Evolutionary conservation across 2,329 filamentous ascomycete genomes (phyloP).

Genomic region (Intubia oerlemansii): DNA sequence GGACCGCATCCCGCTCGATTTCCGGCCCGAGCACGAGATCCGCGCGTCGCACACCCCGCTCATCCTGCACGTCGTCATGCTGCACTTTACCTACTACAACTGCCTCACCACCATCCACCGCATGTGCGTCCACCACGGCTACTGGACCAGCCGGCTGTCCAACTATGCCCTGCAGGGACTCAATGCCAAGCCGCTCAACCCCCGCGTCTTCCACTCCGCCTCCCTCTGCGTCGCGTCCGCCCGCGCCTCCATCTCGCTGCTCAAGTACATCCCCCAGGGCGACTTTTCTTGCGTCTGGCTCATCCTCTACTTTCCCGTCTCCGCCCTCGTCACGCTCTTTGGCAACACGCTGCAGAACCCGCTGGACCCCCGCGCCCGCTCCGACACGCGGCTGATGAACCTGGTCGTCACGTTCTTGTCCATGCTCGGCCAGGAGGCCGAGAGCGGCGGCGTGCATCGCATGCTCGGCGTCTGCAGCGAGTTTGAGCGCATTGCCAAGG

Average conservation of each 20-base stretch:
- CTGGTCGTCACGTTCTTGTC: conserved; percentile 82
- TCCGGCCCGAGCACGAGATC: conserved; percentile 93
- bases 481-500: conserved; percentile 81
- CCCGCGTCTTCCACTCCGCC: conserved; percentile 82
- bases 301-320: conserved; percentile 90
- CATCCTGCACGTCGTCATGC: conserved; percentile 81
- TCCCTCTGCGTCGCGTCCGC: conserved; percentile 84
- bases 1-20: conserved; percentile 83
- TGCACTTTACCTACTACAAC: conserved; percentile 97
- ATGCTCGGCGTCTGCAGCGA: conserved; percentile 93
- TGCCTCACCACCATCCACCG: conserved; percentile 93
- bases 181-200: conserved; percentile 78
- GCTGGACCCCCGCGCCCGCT: conserved; percentile 66
- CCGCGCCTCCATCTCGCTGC: conserved; percentile 73
- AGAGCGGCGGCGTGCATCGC: conserved; percentile 74
- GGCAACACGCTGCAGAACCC: conserved; percentile 94
- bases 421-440: conserved; percentile 72
- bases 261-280: conserved; percentile 91
- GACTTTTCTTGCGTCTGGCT: conserved; percentile 94
- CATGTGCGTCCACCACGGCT: conserved; percentile 95
- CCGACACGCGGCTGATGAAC: conserved; percentile 80
- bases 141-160: conserved; percentile 88
- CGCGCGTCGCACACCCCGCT: conserved; percentile 78
- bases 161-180: conserved; percentile 90
- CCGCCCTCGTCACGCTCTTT: conserved; percentile 82